Evolutionary conservation across 768 basidiomycete species (phyloP), one percentile per base, ranked within the genome.

Genomic region (Pholiota molesta): DNA sequence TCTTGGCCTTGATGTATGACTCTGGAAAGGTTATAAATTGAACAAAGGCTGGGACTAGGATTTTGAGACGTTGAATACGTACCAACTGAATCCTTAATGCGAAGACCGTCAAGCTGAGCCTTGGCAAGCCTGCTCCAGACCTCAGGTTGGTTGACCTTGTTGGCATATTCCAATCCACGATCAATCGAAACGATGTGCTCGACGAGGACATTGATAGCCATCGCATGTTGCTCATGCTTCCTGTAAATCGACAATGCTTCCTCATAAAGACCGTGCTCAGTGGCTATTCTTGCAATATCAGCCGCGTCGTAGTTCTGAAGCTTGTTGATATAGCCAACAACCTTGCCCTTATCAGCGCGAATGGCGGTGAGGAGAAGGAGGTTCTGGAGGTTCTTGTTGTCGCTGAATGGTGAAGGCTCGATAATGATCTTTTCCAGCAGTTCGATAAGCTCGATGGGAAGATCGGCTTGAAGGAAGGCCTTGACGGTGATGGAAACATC

Each of bases 81-180:
- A 94, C 93, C 95, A 67, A 99, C 98, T 13, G 97, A 88, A 69
- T 99, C 97, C 77, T 98, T 99, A 79, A 99, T 93, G 45, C 97
- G 93, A 55, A 99, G 85, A 66, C 97, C 97, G 72, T 99, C 97
- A 54, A 99, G 85, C 74, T 99, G 97, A 21, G 97, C 97, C 76
- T 99, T 99, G n/a, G 93, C 97, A 65, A 99, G 85, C 55, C 97
- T 79, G 67, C 92, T 95, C 97, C 97, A 99, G 16, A 99, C 97
- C 66, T 94, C 95, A 37, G 97, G 95, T 73, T 88, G 85, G 79
- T 98, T 94, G 76, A 98, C 91, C 81, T 97, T 99, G 80, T 86
- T 92, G 60, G 97, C 97, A 66, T 93, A 99, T 57, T 97, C 94
- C 66, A 94, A 81, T 59, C 95, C 97, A 71, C 97, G 94, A 71